phyloP scores from a whole-genome alignment of 306 rosid genomes.

The Macrotyloma uniflorum region DNA sequence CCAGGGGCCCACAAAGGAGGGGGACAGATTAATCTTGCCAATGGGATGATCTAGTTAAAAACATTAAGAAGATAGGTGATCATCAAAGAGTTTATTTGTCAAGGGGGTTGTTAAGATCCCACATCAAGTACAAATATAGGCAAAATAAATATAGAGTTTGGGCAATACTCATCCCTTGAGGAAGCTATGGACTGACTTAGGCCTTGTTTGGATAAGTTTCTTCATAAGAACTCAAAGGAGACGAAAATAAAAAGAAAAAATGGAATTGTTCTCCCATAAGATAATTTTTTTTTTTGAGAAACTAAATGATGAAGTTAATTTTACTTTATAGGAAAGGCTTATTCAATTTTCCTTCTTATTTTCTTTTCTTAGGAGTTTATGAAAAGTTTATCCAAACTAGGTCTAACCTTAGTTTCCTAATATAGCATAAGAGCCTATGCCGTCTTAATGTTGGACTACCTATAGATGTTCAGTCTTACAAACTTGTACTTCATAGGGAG shows the following conservation, averaged over 20 bases:
- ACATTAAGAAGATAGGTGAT: not conserved
- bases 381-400: not conserved
- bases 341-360: too few species aligned
- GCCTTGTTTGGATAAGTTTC: not conserved
- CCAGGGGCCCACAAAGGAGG: too few species aligned
- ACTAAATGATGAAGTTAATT: too few species aligned
- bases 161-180: not conserved
- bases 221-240: not conserved
- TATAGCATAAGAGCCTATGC: not conserved
- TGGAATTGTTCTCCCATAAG: not conserved
- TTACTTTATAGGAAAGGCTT: not conserved
- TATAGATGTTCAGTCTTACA: not conserved
- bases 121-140: not conserved
- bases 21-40: too few species aligned
- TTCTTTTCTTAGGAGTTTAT: not conserved
- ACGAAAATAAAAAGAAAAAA: too few species aligned
- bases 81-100: constrained; percentile 1
- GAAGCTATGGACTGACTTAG: not conserved
- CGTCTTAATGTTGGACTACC: not conserved
- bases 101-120: not conserved
- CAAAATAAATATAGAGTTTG: not conserved
- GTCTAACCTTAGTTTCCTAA: not conserved
- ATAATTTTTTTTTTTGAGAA: too few species aligned
- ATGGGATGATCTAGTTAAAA: too few species aligned
- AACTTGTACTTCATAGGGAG: not conserved